Conservation (phyloP, 345 rosid genomes). For the Murraya paniculata region DNA sequence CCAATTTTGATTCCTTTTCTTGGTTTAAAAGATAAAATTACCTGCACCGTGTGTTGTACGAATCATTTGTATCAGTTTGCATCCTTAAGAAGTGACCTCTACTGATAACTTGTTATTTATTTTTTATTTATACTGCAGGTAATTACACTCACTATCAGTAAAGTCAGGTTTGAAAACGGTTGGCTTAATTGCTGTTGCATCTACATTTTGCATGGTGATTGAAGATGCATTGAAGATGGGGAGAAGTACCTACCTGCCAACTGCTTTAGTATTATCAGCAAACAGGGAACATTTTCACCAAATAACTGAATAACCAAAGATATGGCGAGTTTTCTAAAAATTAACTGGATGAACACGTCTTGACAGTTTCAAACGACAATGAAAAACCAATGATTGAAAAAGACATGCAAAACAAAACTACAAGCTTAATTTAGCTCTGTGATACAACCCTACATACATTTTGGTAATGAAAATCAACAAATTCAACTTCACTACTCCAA, state of each 20-base stretch:
- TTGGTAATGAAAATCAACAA: conserved; percentile 1
- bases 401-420: conserved; percentile 1
- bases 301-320: neutral
- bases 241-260: neutral
- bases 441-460: conserved; percentile 13
- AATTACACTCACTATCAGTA: no score
- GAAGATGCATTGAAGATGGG: neutral
- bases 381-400: neutral
- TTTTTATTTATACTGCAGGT: no score
- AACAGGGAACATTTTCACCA: neutral
- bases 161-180: neutral
- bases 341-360: neutral
- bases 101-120: no score
- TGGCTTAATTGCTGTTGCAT: neutral
- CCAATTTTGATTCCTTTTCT: neutral
- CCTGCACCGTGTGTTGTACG: neutral
- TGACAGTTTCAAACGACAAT: neutral
- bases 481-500: neutral
- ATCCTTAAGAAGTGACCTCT: no score
- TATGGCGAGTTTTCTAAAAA: neutral
- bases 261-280: neutral
- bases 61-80: neutral
- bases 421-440: neutral
- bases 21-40: neutral
- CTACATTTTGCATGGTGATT: neutral